These are phyloP conservation scores for Drechslerella coelobrocha DNA, from an alignment of 2,329 filamentous ascomycete species.

Conservation along the genomic window DNA sequence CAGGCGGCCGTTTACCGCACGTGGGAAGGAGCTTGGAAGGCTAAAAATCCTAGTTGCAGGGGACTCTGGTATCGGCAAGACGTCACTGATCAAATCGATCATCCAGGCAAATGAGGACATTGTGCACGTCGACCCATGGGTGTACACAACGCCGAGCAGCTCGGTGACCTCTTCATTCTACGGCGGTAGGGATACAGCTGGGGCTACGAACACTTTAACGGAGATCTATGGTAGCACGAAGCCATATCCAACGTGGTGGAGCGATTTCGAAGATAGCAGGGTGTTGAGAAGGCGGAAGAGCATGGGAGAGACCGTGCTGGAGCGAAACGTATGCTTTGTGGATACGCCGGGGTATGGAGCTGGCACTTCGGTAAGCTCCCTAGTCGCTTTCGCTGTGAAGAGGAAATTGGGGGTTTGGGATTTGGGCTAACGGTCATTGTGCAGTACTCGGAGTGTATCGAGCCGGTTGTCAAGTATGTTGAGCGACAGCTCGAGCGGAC, in stretches of 20 bases:
- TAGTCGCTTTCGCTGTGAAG: background rate
- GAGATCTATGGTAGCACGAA: constrained; percentile 82
- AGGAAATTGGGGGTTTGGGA: background rate
- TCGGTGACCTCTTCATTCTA: constrained; percentile 52
- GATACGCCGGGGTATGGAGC: constrained; percentile 74
- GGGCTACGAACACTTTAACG: constrained; percentile 60
- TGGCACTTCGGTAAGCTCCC: constrained; percentile 63
- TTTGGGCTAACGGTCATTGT: constrained; percentile 4
- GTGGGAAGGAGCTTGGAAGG: constrained; percentile 80
- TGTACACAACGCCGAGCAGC: constrained; percentile 47
- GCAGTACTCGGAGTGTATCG: constrained; percentile 66
- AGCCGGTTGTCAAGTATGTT: constrained; percentile 72
- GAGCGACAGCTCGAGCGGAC: constrained; percentile 72
- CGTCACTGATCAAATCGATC: constrained; percentile 85
- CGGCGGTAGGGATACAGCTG: constrained; percentile 48
- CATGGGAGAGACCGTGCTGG: constrained; percentile 76
- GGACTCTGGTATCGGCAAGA: constrained; percentile 80
- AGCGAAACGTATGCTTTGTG: constrained; percentile 92
- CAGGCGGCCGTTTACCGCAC: constrained; percentile 85
- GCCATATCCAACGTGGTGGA: constrained; percentile 89
- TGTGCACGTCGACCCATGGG: constrained; percentile 82
- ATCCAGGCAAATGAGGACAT: constrained; percentile 88
- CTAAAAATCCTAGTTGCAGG: constrained; percentile 90
- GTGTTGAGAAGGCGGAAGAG: constrained; percentile 71
- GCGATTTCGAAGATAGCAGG: constrained; percentile 73